Conservation (phyloP, 306 rosid genomes). For the Quercus wislizeni region DNA sequence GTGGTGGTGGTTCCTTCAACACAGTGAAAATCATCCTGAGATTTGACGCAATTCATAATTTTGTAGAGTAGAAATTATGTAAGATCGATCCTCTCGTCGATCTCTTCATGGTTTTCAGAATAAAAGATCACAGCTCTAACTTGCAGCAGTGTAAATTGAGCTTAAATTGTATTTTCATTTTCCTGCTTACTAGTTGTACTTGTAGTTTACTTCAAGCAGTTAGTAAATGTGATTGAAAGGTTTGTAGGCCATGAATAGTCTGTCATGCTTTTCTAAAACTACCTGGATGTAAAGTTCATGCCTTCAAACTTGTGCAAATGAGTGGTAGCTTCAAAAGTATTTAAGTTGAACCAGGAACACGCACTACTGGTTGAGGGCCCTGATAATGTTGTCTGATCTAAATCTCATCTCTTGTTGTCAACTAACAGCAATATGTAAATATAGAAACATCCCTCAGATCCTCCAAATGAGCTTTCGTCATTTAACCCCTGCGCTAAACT, state of each 20-base stretch:
- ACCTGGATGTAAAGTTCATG: neutral
- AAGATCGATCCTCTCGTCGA: constrained; percentile 7
- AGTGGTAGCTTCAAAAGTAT: no score
- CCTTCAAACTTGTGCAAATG: neutral
- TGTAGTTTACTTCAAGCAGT: neutral
- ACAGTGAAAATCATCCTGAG: neutral
- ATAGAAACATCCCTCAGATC: no score
- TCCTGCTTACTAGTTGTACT: neutral
- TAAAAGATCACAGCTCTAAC: neutral
- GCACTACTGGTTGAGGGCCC: no score
- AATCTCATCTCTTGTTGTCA: no score
- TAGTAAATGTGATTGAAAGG: neutral
- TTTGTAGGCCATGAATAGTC: neutral
- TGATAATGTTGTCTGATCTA: no score
- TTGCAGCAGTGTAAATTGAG: neutral
- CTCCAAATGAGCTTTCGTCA: no score
- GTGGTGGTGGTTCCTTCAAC: neutral
- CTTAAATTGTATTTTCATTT: neutral
- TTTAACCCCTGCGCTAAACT: no score
- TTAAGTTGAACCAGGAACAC: no score
- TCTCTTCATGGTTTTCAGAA: constrained; percentile 2
- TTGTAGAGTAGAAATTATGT: neutral
- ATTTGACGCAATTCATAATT: neutral
- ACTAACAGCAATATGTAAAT: no score
- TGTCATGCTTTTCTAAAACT: neutral